Conservation (phyloP, 495 filamentous ascomycete species). For the Penicillium angulare region DNA sequence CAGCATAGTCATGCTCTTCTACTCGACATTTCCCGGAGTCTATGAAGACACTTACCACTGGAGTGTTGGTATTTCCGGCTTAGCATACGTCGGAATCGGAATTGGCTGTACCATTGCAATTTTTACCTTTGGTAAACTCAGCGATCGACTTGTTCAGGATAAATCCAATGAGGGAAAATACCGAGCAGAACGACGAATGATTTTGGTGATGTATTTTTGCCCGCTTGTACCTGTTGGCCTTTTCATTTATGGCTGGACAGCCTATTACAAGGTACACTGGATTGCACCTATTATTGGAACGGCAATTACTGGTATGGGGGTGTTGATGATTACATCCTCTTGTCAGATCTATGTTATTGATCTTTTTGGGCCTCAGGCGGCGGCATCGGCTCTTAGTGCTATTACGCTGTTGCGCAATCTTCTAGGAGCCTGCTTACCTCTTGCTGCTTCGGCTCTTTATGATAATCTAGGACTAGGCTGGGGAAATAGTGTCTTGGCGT, state of each 20-base stretch:
- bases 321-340: slow-evolving; percentile 57
- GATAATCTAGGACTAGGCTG: slow-evolving; percentile 37
- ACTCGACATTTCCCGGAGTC: slow-evolving; percentile 55
- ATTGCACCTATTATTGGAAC: slow-evolving; percentile 47
- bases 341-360: slow-evolving; percentile 60
- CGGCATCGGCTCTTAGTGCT: slow-evolving; percentile 42
- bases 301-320: slow-evolving; percentile 48
- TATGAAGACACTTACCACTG: slow-evolving; percentile 51
- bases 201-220: slow-evolving; percentile 3
- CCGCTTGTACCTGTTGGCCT: slow-evolving; percentile 50
- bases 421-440: slow-evolving; percentile 34
- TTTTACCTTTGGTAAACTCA: neutral
- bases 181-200: slow-evolving; percentile 1
- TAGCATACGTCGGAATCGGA: slow-evolving; percentile 12
- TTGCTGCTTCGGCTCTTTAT: slow-evolving; percentile 38
- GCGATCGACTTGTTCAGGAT: neutral
- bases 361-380: slow-evolving; percentile 52
- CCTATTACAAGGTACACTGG: slow-evolving; percentile 50
- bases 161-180: neutral
- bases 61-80: slow-evolving; percentile 9
- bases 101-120: neutral
- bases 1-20: slow-evolving; percentile 58
- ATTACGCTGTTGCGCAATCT: slow-evolving; percentile 15
- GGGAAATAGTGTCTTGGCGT: slow-evolving; percentile 44
- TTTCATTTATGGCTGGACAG: slow-evolving; percentile 66